Evolutionary conservation across 371 early-diverging fungal species (phyloP).

Genomic region (Quaeritorhiza haematococci): DNA sequence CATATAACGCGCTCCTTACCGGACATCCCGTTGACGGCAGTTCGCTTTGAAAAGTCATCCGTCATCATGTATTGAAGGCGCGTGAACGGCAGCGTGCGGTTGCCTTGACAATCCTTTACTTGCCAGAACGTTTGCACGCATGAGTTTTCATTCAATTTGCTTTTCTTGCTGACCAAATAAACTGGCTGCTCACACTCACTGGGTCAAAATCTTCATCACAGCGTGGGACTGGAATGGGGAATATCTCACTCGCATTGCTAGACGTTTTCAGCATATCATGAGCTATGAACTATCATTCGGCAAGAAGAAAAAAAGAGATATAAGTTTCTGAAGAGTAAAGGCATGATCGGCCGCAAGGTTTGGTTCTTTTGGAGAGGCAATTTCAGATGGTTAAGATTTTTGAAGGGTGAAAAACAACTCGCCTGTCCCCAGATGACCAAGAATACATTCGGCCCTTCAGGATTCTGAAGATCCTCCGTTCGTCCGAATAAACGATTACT

Average conservation of each 20-base stretch:
- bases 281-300: background rate
- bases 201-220: background rate
- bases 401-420: too few relatives aligned
- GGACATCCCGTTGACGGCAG: background rate
- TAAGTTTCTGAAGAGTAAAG: background rate
- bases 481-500: background rate
- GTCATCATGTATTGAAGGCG: background rate
- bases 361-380: too few relatives aligned
- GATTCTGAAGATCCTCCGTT: background rate
- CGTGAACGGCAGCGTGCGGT: background rate
- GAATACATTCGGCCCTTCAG: background rate
- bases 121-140: too few relatives aligned
- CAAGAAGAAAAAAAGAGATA: too few relatives aligned
- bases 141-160: too few relatives aligned
- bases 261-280: background rate
- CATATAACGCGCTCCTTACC: background rate
- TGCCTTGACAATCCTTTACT: background rate
- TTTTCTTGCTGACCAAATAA: background rate
- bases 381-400: too few relatives aligned
- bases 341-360: background rate
- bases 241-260: background rate
- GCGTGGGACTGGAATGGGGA: background rate
- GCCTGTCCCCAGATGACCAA: slow-evolving; percentile 1
- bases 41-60: background rate
- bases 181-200: background rate